Percentiles rank a stretch among this genome's conserved stretches.
phyloP scores from a whole-genome alignment of 768 basidiomycete genomes.

The Fibroporia radiculosa region DNA sequence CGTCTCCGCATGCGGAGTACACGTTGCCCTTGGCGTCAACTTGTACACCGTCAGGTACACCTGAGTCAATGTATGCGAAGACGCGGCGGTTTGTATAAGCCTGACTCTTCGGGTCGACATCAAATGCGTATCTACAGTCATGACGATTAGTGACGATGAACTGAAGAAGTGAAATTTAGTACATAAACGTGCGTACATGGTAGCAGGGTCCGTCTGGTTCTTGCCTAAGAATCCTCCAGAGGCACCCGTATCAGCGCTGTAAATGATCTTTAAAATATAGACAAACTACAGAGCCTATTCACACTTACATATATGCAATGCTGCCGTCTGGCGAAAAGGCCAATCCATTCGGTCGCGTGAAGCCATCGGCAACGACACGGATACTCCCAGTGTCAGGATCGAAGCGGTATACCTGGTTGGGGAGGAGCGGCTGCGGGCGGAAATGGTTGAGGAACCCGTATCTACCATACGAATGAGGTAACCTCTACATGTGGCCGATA shows the following conservation, averaged over 20 bases:
- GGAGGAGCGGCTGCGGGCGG: slow-evolving; percentile 56
- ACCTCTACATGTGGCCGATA: neutral
- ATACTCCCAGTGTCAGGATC: slow-evolving; percentile 58
- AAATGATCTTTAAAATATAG: slow-evolving; percentile 4
- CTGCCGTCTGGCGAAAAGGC: slow-evolving; percentile 61
- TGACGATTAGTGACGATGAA: neutral
- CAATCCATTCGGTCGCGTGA: slow-evolving; percentile 66
- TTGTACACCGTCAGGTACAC: slow-evolving; percentile 61
- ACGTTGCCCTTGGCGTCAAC: slow-evolving; percentile 59
- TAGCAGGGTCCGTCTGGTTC: slow-evolving; percentile 54
- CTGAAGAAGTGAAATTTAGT: neutral
- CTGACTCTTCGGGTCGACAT: slow-evolving; percentile 50
- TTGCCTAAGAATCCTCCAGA: slow-evolving; percentile 36
- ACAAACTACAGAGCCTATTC: neutral
- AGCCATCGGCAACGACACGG: slow-evolving; percentile 70
- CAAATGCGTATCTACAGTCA: slow-evolving; percentile 50
- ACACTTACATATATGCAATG: slow-evolving; percentile 52
- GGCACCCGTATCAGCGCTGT: slow-evolving; percentile 46
- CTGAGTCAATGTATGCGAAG: slow-evolving; percentile 61
- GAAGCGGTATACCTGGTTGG: slow-evolving; percentile 73
- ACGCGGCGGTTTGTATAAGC: slow-evolving; percentile 53
- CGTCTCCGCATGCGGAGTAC: slow-evolving; percentile 63
- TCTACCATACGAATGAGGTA: slow-evolving; percentile 23
- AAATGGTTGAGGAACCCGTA: slow-evolving; percentile 62
- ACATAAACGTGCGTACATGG: slow-evolving; percentile 41